phyloP scores from a whole-genome alignment of 805 yeast genomes.

The Nakazawaea laoshanensis region DNA sequence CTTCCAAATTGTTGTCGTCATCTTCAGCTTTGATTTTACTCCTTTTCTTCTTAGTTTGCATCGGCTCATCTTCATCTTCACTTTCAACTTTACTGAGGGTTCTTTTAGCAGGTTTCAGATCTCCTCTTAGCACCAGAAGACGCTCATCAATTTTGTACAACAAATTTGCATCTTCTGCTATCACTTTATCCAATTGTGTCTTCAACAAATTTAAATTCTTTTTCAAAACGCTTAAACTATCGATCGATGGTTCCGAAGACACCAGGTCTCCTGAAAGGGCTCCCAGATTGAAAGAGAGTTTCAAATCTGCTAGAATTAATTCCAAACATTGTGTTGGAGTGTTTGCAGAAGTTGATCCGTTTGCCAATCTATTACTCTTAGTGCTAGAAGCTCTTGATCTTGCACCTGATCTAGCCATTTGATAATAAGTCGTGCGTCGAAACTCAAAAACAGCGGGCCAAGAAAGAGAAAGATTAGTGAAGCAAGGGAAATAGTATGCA shows the following conservation, averaged over 20 bases:
- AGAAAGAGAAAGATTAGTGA: no score
- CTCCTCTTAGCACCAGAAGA: slow-evolving; percentile 1
- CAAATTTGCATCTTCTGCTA: slow-evolving; percentile 20
- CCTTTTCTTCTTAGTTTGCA: not conserved
- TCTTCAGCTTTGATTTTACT: slow-evolving; percentile 10
- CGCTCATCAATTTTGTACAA: slow-evolving; percentile 16
- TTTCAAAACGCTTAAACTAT: slow-evolving; percentile 14
- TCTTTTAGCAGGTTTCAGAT: slow-evolving; percentile 10
- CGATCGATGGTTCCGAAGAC: slow-evolving; percentile 25
- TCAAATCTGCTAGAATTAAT: slow-evolving; percentile 42
- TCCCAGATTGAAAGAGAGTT: slow-evolving; percentile 53
- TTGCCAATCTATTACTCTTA: no score
- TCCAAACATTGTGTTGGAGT: no score
- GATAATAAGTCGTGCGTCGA: no score
- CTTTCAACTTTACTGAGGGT: slow-evolving; percentile 8
- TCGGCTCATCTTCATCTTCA: not conserved
- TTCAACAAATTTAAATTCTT: slow-evolving; percentile 31
- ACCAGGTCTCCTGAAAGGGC: slow-evolving; percentile 51
- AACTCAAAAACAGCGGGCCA: no score
- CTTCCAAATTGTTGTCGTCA: slow-evolving; percentile 8
- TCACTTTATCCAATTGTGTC: slow-evolving; percentile 27
- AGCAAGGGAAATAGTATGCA: no score
- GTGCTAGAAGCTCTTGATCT: no score
- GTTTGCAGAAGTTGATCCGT: no score
- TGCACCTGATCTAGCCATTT: no score